Evolutionary conservation across 1,284 basidiomycete species (phyloP), one percentile per base, ranked within the genome.

Genomic region (Trichosporon faecale): DNA sequence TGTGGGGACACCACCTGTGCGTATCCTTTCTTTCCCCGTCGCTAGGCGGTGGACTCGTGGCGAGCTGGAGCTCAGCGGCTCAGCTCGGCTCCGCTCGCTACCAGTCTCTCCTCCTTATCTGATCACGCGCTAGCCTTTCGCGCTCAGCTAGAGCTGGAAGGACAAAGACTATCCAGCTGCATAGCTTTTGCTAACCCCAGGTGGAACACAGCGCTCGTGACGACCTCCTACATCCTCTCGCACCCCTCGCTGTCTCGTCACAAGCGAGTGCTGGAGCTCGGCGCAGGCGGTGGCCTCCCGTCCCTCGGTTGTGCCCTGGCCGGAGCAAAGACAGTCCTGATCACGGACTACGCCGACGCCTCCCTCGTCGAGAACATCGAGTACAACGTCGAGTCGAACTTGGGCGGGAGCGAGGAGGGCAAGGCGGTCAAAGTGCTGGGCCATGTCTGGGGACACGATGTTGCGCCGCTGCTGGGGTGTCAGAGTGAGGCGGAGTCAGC

Each of bases 321-420:
- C 67, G 91, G 90, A 0, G 92, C 92, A 0, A 77, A 80, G 40
- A 74, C 77, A 49, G 76, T 85, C 3, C 87, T 96, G 0, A 84
- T 95, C 29, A 97, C 96, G 0, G 96, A 99, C 82, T 98, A 98
- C 82, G 95, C 95, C 0, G 96, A 98, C 76, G 78, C 85, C 2
- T 80, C 86, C 2, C 86, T 98, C n/a, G 82, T 98, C 61, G 86
- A 91, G 2, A 98, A 97, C 78, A 86, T 98, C 57, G 77, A 83
- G 14, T 82, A 86, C 70, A 98, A 98, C 78, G 87, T 93, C 0
- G 2, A 25, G 12, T 14, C 46, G 2, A 73, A 73, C 68, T 60
- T 68, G 35, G 69, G 64, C 64, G 49, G 55, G n/a, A 52, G 61
- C 29, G 60, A 55, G 9, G 23, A 55, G 33, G 57, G 64, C 3